Percentiles rank a stretch among this genome's conserved stretches.
These are phyloP conservation scores for Mrakia gelida DNA, from an alignment of 768 basidiomycete species.

Conservation along the genomic window DNA sequence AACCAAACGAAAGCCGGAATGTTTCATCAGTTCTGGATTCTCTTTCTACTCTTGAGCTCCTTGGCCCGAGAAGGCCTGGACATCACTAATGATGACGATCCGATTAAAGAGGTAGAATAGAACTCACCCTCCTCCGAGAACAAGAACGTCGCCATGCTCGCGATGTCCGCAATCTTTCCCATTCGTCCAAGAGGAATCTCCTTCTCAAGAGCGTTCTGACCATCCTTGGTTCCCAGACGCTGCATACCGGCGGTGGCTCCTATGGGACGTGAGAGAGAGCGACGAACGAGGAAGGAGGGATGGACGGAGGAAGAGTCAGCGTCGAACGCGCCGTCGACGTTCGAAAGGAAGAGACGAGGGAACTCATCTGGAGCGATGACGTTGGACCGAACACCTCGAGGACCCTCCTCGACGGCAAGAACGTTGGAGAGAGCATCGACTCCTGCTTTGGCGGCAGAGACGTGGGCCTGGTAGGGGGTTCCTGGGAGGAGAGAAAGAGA, in stretches of 20 bases:
- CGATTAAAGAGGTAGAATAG: no score
- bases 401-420: slow-evolving; percentile 89
- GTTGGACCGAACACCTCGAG: slow-evolving; percentile 82
- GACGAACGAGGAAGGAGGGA: neutral
- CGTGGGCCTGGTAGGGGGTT: slow-evolving; percentile 83
- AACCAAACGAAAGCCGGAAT: no score
- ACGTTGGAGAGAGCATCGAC: slow-evolving; percentile 84
- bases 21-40: no score
- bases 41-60: no score
- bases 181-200: slow-evolving; percentile 38
- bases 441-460: slow-evolving; percentile 90
- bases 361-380: slow-evolving; percentile 46
- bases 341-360: neutral
- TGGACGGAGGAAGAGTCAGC: neutral
- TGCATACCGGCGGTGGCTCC: slow-evolving; percentile 62
- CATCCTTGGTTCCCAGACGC: slow-evolving; percentile 40
- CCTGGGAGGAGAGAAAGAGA: slow-evolving; percentile 46
- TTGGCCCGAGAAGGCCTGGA: no score
- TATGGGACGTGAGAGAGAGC: slow-evolving; percentile 55
- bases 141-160: slow-evolving; percentile 68
- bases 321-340: neutral
- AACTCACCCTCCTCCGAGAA: slow-evolving; percentile 61
- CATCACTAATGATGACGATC: no score
- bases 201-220: slow-evolving; percentile 35
- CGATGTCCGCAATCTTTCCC: slow-evolving; percentile 55